Base-by-base conservation (phyloP, 1,139 yeast genomes). In the Kodamaea alishanica region DNA sequence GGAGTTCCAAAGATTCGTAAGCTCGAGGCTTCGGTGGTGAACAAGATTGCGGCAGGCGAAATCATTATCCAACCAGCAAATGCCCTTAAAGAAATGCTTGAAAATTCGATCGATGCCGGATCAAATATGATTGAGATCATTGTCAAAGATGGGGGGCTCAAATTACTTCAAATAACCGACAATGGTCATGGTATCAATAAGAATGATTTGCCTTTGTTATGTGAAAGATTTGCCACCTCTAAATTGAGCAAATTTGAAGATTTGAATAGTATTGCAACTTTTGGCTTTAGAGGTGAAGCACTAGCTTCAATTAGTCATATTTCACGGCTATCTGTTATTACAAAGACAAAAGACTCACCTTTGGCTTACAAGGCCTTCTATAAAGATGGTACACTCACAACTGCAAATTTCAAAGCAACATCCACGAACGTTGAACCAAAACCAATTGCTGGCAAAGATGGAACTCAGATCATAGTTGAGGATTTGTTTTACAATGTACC, bases 11-110 rank as follows among this genome's bases (percentile, higher is more conserved):
- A 15, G 20, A 15, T 15, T 15, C 20, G 20, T 4, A 70, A 75
- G 37, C 71, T 88, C 8, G 89, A 82, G 29, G 65, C 65, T 24
- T 55, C 75, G 4, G 97, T 90, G 26, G 86, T 94, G 38, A 90
- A 88, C 58, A 76, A 84, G 44, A 92, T 94, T 24, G 98, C 99
- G 0, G 98, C 99, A 1, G 98, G 98, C 0, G 98, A 94, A 63
- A 88, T 94, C 63, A 87, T 94, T 43, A 76, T 90, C 27, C 94
- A 90, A 6, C 98, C 98, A 0, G 86, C 94, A 2, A 92, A 92
- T 51, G 81, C 83, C 0, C 57, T 77, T 26, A 77, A 77, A 49
- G 83, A 77, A 51, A 54, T 77, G 55, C 54, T 77, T 33, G 83
- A 77, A 48, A 77, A 77, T 52, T 64, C 79, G 6, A 73, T 76